Percentiles rank a stretch among this genome's conserved stretches.
phyloP scores from a whole-genome alignment of 2,329 filamentous ascomycete species.

The Ophiostoma ips region DNA sequence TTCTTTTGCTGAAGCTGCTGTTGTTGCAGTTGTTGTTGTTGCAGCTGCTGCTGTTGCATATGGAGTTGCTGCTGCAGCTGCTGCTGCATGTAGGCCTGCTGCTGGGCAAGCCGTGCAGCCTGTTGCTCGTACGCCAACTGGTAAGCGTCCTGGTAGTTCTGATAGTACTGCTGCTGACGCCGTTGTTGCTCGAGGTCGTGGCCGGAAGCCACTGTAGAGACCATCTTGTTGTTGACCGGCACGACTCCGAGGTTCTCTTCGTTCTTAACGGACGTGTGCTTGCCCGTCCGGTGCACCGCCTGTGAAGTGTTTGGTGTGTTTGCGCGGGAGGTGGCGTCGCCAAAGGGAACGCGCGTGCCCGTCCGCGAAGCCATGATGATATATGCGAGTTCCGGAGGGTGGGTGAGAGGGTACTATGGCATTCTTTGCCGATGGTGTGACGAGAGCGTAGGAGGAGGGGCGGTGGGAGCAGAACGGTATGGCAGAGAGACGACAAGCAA shows the following conservation, averaged over 20 bases:
- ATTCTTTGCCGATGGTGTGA: neutral
- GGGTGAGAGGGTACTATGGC: neutral
- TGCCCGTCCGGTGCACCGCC: slow-evolving; percentile 2
- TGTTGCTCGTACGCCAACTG: neutral
- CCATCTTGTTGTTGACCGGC: neutral
- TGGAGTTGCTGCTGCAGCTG: slow-evolving; percentile 1
- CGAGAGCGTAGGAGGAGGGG: no score
- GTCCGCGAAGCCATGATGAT: slow-evolving; percentile 16
- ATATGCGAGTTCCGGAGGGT: slow-evolving; percentile 6
- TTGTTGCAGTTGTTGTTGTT: neutral
- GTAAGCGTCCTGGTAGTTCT: slow-evolving; percentile 2
- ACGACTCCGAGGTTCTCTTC: slow-evolving; percentile 5
- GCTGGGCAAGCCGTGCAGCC: neutral
- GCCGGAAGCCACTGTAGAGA: neutral
- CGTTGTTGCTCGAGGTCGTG: neutral
- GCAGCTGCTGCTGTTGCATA: neutral
- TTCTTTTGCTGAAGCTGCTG: slow-evolving; percentile 3
- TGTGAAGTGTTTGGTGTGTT: slow-evolving; percentile 15
- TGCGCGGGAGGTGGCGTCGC: slow-evolving; percentile 19
- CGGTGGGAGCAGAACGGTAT: neutral
- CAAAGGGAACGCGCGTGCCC: slow-evolving; percentile 17
- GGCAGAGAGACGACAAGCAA: neutral
- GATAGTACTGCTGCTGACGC: neutral
- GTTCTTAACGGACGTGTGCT: slow-evolving; percentile 3
- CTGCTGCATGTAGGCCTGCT: slow-evolving; percentile 3